Conservation (phyloP, 164 flowering plant species). For the Annona squamosa region DNA sequence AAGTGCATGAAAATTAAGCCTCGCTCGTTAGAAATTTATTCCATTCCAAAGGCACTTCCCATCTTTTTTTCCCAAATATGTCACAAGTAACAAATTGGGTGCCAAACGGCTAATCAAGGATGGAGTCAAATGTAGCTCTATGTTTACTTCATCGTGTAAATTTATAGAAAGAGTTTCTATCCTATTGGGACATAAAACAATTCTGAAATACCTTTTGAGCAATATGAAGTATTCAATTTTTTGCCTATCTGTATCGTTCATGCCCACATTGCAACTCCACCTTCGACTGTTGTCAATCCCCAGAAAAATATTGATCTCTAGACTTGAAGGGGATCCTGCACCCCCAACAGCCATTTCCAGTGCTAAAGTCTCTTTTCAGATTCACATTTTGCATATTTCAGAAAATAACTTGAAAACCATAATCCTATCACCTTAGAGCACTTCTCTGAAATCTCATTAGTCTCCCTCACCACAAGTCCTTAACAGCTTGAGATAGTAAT, state of each 20-base stretch:
- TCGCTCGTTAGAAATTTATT: background rate
- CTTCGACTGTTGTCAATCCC: background rate
- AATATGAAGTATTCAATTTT: background rate
- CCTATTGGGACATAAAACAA: background rate
- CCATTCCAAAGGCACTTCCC: background rate
- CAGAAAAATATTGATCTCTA: background rate
- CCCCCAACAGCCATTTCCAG: background rate
- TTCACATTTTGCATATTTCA: no score
- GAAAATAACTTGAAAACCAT: no score
- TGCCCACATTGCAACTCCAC: background rate
- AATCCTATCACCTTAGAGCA: no score
- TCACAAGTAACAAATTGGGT: background rate
- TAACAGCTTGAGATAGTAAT: no score
- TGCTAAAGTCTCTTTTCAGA: background rate
- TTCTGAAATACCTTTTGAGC: background rate
- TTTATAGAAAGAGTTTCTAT: background rate
- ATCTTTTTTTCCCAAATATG: no score
- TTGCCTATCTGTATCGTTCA: background rate
- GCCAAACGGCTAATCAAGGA: background rate
- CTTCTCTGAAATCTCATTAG: no score
- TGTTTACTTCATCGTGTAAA: background rate
- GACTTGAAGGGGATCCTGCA: no score
- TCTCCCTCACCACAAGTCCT: no score
- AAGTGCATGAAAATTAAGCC: background rate
- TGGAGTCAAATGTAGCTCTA: background rate